Evolutionary conservation across 805 yeast genomes (phyloP), one percentile per base, ranked within the genome.

Genomic region (Kluyveromyces dobzhanskii): DNA sequence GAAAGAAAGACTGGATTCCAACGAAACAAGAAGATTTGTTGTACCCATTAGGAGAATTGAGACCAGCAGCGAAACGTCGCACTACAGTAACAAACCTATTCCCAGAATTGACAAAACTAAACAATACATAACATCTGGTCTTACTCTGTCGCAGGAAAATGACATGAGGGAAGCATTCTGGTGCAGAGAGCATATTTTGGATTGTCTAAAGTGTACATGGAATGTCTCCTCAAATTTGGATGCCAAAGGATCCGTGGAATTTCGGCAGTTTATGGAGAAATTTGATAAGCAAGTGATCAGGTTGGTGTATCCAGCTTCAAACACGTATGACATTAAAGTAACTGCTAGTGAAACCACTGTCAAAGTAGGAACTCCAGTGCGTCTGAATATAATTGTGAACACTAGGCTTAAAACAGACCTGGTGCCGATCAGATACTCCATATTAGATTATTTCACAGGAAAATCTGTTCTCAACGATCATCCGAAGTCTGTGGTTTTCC

Each of bases 81-180:
- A 43, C n/a, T 44, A 51, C 27, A 35, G 44, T n/a, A 54, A 61
- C 4, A 57, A 59, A 30, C 70, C 76, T 0, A 78, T 88, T 19
- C 96, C 96, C 16, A 78, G 83, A 25, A 61, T 85, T 26, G 59
- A 81, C 17, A 71, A 76, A 32, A 54, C 53, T 26, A 76, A 76
- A 44, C 95, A 87, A 60, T 83, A 76, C 53, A 69, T 85, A 29
- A 59, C 48, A 37, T 67, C 61, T 43, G 73, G 64, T 43, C 64
- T 73, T 4, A 65, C 75, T 0, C 72, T 67, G 35, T 77, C 74
- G 8, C 85, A 83, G 43, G 79, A 72, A 26, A 49, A 49, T 32
- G 71, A 66, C 38, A 72, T 76, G 61, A 67, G 76, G 41, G 79
- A 77, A 44, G 63, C 74, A 2, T 92, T 87, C 57, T 90, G 98